Percentiles rank a stretch among this genome's conserved stretches.
These are phyloP conservation scores for Paratinospora sagittata DNA, from an alignment of 164 flowering plant genomes.

Conservation along the genomic window DNA sequence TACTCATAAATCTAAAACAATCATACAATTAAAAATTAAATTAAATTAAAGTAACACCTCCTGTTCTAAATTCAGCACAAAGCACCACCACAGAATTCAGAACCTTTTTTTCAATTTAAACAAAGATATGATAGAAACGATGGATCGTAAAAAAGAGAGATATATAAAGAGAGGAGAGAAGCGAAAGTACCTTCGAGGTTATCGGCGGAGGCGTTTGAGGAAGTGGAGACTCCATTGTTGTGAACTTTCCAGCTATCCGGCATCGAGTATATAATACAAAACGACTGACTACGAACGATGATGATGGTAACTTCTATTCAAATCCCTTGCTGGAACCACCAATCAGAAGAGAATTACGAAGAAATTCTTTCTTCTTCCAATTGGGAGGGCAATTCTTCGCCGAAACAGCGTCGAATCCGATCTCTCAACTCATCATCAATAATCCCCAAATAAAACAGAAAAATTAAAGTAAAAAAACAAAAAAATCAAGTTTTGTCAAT, in stretches of 20 bases:
- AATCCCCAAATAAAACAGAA: slow-evolving; percentile 6
- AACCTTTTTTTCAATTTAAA: neutral
- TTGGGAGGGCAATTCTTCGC: neutral
- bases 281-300: neutral
- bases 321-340: slow-evolving; percentile 16
- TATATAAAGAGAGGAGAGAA: neutral
- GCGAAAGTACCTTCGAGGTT: slow-evolving; percentile 38
- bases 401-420: neutral
- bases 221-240: slow-evolving; percentile 32
- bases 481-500: neutral
- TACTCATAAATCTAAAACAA: neutral
- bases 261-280: slow-evolving; percentile 28
- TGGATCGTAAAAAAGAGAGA: slow-evolving; percentile 3
- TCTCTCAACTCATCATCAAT: neutral
- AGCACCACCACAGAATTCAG: neutral
- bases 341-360: slow-evolving; percentile 4
- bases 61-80: neutral
- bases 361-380: neutral
- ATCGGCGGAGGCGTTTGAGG: slow-evolving; percentile 28
- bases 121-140: neutral
- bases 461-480: neutral
- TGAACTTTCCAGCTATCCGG: slow-evolving; percentile 42
- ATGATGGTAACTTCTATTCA: neutral
- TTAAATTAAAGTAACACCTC: neutral
- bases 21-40: too few relatives aligned